Conservation (phyloP, 129 eudicot genomes). For the Oenanthe sinensis region DNA sequence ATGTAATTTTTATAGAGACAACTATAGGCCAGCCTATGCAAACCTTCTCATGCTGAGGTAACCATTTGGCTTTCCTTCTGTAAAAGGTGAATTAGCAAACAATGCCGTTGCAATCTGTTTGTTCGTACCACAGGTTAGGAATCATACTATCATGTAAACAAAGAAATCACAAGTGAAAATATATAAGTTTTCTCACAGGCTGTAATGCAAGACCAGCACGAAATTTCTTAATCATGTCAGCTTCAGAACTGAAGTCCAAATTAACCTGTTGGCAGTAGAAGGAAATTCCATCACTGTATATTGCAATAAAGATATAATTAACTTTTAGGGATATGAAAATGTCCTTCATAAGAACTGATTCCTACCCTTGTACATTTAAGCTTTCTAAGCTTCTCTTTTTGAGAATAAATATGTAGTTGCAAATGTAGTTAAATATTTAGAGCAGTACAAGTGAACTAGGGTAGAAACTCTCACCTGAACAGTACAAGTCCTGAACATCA, state of each 20-base stretch:
- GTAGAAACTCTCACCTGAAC: conserved; percentile 61
- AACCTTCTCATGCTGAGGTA: conserved; percentile 98
- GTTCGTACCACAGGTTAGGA: conserved; percentile 21
- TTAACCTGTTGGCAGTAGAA: conserved; percentile 49
- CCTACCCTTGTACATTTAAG: neutral
- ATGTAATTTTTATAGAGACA: neutral
- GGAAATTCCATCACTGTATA: neutral
- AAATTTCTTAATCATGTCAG: conserved; percentile 93
- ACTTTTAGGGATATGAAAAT: neutral
- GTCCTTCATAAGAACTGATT: neutral
- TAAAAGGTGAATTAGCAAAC: conserved; percentile 97
- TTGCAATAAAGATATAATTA: neutral
- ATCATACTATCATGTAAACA: neutral
- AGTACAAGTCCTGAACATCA: conserved; percentile 97
- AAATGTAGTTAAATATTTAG: neutral
- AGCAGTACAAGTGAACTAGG: neutral
- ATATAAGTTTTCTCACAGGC: conserved; percentile 60
- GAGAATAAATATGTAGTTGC: neutral
- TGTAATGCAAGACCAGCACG: conserved; percentile 98
- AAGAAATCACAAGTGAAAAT: conserved; percentile 3
- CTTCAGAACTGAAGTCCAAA: conserved; percentile 93
- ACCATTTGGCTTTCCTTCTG: conserved; percentile 95
- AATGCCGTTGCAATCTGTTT: conserved; percentile 93
- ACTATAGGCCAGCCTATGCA: neutral
- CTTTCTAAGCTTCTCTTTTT: neutral